Evolutionary conservation across 768 basidiomycete species (phyloP), one percentile per base, ranked within the genome.

Genomic region (Lentinus brumalis): DNA sequence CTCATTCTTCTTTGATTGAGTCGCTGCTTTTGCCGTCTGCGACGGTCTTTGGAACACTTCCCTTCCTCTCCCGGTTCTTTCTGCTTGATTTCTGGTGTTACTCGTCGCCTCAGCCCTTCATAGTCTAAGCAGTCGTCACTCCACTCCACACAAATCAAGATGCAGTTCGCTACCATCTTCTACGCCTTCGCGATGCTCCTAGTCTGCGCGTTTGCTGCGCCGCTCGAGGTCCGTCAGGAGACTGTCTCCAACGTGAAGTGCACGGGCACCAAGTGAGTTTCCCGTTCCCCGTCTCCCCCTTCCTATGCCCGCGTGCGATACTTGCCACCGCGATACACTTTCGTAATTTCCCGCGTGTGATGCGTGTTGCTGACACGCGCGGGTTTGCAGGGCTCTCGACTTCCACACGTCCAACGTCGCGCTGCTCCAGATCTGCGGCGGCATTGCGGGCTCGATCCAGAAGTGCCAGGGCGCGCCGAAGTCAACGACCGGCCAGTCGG

Each of bases 331-430:
- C 35, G 6, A 3, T 35, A 12, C 41, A 8, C 30, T 29, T 44
- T 11, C 47, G 47, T 26, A 26, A 44, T 44, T 7, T 10, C 8
- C 47, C 11, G 4, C 2, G n/a, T 26, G 18, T 26, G 18, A 7
- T 14, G 21, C 5, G 47, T 11, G 35, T 6, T 26, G 29, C 52
- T 53, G 21, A 53, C 38, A 55, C 16, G 42, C 21, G 11, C 15
- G 21, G 10, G 8, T 30, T 3, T 31, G 11, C 49, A 71, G 70
- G 3, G 49, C 67, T 1, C 61, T 71, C 21, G 69, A 70, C 61
- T 66, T 64, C 61, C 70, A 71, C 56, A 63, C 63, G 26, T 59
- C 61, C n/a, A 69, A 71, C 66, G 70, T 71, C 40, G 70, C 70
- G 16, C 64, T 65, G 35, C 66, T 71, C 16, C 63, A 66, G 57